These are phyloP conservation scores for Nicotiana otophora DNA, from an alignment of 257 asterid species.

Conservation along the genomic window DNA sequence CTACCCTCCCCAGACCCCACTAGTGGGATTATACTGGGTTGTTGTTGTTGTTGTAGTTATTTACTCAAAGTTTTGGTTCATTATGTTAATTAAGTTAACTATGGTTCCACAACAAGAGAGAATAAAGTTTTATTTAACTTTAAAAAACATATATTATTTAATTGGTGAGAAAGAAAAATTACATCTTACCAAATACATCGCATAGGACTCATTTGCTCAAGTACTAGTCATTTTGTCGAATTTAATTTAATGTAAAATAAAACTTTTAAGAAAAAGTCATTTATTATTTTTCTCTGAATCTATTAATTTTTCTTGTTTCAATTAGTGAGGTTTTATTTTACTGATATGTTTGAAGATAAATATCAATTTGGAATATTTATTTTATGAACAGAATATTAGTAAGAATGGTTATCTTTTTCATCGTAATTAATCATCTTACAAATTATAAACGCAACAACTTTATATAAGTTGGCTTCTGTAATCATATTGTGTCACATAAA, in stretches of 20 bases:
- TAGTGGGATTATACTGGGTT: no score
- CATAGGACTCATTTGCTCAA: not conserved
- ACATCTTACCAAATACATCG: not conserved
- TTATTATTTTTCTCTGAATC: no score
- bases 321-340: not conserved
- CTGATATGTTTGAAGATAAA: not conserved
- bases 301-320: no score
- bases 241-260: not conserved
- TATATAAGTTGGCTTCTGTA: not conserved
- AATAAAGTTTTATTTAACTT: no score
- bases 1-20: no score
- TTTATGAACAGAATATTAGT: not conserved
- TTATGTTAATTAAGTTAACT: no score
- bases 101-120: no score
- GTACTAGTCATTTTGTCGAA: not conserved
- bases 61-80: no score
- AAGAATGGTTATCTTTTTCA: not conserved
- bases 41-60: no score
- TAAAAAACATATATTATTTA: no score
- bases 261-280: not conserved
- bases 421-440: not conserved
- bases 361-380: not conserved
- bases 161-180: not conserved
- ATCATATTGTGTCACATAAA: not conserved
- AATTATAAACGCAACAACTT: not conserved